Conservation (phyloP, 2,329 filamentous ascomycete genomes). For the Cladosporium halotolerans region DNA sequence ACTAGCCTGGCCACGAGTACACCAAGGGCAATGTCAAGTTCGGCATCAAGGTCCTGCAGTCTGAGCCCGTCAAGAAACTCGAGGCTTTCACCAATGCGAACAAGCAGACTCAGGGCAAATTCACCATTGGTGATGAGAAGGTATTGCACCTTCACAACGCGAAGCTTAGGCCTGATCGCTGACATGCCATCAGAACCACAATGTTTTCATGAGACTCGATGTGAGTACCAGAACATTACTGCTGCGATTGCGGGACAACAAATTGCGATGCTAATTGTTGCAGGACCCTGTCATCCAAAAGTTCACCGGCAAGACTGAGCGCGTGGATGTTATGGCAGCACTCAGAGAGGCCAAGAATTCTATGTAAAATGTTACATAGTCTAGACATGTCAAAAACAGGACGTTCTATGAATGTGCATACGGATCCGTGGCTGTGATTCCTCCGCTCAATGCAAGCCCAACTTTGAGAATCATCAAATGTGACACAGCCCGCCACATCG, state of each 20-base stretch:
- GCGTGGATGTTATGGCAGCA: slow-evolving; percentile 76
- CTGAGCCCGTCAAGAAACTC: slow-evolving; percentile 69
- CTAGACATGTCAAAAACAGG: no score
- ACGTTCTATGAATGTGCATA: no score
- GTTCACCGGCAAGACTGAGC: slow-evolving; percentile 71
- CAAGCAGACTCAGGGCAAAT: slow-evolving; percentile 85
- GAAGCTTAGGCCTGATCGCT: not conserved
- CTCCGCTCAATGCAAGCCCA: no score
- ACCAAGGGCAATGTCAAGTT: slow-evolving; percentile 97
- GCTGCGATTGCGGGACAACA: no score
- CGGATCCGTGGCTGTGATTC: no score
- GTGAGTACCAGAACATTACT: slow-evolving; percentile 43
- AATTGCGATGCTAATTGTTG: not conserved
- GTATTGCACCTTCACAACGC: slow-evolving; percentile 37
- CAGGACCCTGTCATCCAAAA: slow-evolving; percentile 80
- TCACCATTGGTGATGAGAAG: slow-evolving; percentile 97
- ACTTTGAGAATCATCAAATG: not conserved
- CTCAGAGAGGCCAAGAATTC: slow-evolving; percentile 85
- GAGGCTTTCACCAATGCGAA: slow-evolving; percentile 71
- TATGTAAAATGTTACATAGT: slow-evolving; percentile 19
- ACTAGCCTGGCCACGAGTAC: slow-evolving; percentile 88
- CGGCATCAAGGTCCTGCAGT: slow-evolving; percentile 66
- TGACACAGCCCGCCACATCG: not conserved
- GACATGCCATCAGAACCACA: slow-evolving; percentile 61
- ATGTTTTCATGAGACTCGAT: slow-evolving; percentile 89